A percentile compares a stretch with the other conserved stretches of the same genome.
Evolutionary conservation across 2,329 filamentous ascomycete genomes (phyloP).

Genomic region (Allantophomopsis lycopodina): DNA sequence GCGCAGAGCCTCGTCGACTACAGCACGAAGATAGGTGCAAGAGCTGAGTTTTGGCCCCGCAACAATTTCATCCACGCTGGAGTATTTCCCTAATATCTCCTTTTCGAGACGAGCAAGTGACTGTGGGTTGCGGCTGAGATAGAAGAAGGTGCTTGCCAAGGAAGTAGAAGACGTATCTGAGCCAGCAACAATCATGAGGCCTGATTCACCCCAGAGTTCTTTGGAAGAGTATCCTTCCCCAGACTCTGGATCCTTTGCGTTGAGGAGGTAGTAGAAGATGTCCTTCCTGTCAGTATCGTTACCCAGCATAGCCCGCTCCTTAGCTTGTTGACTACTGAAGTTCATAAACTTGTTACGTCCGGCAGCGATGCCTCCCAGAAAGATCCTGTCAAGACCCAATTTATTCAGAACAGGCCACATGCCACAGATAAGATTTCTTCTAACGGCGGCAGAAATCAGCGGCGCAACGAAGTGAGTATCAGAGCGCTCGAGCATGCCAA

Average conservation of each 20-base stretch:
- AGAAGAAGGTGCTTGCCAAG: slow-evolving; percentile 23
- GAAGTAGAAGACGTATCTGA: slow-evolving; percentile 25
- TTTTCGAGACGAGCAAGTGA: slow-evolving; percentile 15
- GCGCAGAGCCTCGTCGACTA: slow-evolving; percentile 21
- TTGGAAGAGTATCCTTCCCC: slow-evolving; percentile 28
- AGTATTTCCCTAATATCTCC: slow-evolving; percentile 10
- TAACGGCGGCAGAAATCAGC: slow-evolving; percentile 53
- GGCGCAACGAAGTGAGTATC: slow-evolving; percentile 54
- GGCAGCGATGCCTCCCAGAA: slow-evolving; percentile 53
- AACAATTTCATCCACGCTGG: slow-evolving; percentile 20
- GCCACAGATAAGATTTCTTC: slow-evolving; percentile 56
- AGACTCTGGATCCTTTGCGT: slow-evolving; percentile 58
- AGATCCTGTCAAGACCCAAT: slow-evolving; percentile 50
- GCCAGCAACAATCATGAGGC: slow-evolving; percentile 12
- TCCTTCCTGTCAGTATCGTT: slow-evolving; percentile 48
- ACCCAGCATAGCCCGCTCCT: slow-evolving; percentile 51
- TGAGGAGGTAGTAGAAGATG: slow-evolving; percentile 65
- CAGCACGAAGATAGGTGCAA: slow-evolving; percentile 26
- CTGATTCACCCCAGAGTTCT: slow-evolving; percentile 11
- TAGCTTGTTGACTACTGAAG: slow-evolving; percentile 54
- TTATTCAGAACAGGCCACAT: slow-evolving; percentile 57
- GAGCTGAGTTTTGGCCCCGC: slow-evolving; percentile 12
- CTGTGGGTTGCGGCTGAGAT: slow-evolving; percentile 20
- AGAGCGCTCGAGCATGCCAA: slow-evolving; percentile 29
- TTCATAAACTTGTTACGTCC: slow-evolving; percentile 58